Evolutionary conservation across 208 protist species (phyloP), one percentile per base, ranked within the genome.

Genomic region (Perkinsela sp.): DNA sequence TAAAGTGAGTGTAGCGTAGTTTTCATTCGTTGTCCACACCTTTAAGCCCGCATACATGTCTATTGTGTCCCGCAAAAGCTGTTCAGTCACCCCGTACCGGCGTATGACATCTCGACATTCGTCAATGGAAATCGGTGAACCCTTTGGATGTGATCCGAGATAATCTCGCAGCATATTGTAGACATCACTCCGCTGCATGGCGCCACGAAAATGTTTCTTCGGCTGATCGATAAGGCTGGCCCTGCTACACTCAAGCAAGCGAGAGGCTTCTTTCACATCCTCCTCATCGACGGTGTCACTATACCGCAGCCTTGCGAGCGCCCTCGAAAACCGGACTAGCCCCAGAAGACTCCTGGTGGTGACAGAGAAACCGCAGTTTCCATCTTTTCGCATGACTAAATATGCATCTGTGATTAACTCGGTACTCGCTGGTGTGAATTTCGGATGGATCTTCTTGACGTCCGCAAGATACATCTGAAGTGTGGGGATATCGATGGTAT

Each of bases 261-360:
- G 68, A 2, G 81, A 79, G 31, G 91, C 91, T 71, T 94, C 86
- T 16, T 80, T 75, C n/a, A 94, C 90, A 72, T 95, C 89, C 65
- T 75, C 68, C 68, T 85, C 77, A 57, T 77, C 30, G 31, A 95
- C 90, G 29, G 74, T 82, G 30, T 80, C 74, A 1, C 79, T 83
- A 68, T 94, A 86, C 28, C 87, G 78, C 71, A 95, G 77, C 68
- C 85, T 69, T n/a, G 91, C 91, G 48, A 84, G 81, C 29, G 87
- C 85, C 68, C 95, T 89, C 28, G 87, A 84, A 1, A 98, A 80
- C 65, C 96, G 92, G 73, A 99, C 96, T 0, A 98, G 75, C 66
- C 81, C 85, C 57, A 92, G 75, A 28, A 92, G 70, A 15, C 84
- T 87, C 70, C 86, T 76, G 22, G 86, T 80, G 16, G 86, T 92